Conservation (phyloP, 257 asterid genomes). For the Lithospermum erythrorhizon region DNA sequence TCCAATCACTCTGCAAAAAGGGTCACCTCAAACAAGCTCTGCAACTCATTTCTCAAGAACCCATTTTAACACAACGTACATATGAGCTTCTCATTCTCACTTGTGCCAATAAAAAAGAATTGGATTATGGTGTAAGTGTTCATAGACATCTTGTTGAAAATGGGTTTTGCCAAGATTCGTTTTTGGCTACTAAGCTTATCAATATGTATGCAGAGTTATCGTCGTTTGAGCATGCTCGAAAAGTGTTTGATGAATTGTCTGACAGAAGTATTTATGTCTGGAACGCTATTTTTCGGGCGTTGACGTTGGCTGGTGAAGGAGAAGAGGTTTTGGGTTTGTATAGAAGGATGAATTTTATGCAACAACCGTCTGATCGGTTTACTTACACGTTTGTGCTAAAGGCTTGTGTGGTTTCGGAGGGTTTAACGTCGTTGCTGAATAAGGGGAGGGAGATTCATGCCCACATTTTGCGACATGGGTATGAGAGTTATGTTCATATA, state of each 20-base stretch:
- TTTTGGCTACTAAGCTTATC: conserved; percentile 85
- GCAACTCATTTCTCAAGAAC: conserved; percentile 43
- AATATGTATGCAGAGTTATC: conserved; percentile 45
- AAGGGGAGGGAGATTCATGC: conserved; percentile 73
- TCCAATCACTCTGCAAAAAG: conserved; percentile 70
- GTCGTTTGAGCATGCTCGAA: conserved; percentile 40
- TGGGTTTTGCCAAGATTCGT: conserved; percentile 70
- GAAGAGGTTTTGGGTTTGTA: conserved; percentile 55
- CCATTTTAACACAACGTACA: conserved; percentile 57
- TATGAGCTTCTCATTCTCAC: conserved; percentile 72
- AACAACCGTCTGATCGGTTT: conserved; percentile 67
- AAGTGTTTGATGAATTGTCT: conserved; percentile 63
- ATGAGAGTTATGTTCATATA: conserved; percentile 50
- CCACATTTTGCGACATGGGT: conserved; percentile 63
- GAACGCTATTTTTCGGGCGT: conserved; percentile 76
- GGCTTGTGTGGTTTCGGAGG: conserved; percentile 66
- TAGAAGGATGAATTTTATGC: conserved; percentile 47
- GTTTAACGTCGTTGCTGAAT: conserved; percentile 15
- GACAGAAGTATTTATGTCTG: conserved; percentile 54
- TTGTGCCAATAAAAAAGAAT: conserved; percentile 33
- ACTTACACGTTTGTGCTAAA: conserved; percentile 77
- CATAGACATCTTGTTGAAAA: conserved; percentile 42
- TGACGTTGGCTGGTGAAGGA: conserved; percentile 58
- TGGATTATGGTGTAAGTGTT: conserved; percentile 42
- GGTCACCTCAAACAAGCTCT: conserved; percentile 76